Base-by-base conservation (phyloP, 805 yeast genomes). In the Scheffersomyces amazonensis region DNA sequence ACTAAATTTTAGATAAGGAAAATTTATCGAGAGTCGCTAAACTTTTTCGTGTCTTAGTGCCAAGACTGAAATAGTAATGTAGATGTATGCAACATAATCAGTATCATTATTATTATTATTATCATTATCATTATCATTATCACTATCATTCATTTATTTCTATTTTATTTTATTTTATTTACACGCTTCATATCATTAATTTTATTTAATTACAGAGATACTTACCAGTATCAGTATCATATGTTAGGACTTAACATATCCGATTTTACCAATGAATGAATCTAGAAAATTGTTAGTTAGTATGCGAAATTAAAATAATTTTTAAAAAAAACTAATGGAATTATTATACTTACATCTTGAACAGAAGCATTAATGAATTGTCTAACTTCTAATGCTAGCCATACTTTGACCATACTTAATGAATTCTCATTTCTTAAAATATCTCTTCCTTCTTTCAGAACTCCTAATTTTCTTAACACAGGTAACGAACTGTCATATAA, bases 361-460 rank as follows among this genome's bases (percentile, higher is more conserved):
- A 88, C 76, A 2, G 96, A 83, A 16, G 95, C 87, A 47, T 73
- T 80, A 58, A 91, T 81, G 52, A 90, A 80, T 58, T 86, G 93
- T 53, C 97, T 76, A 3, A 87, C 84, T 62, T 91, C 98, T 27
- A 91, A 66, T 0, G 95, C 90, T 36, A 87, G 53, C 97, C 97
- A 91, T 10, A 91, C 88, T 57, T 87, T 86, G 41, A 87, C 64
- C 96, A 91, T 87, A 16, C 86, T 80, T 20, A 86, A 44, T n/a
- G 81, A 73, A 46, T 81, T 81, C 31, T 74, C 75, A 56, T 74
- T 73, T 46, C 69, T 65, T 37, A 80, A 58, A 16, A 83, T 64
- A 42, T 78, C 71, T 47, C 78, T 67, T 4, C 85, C 83, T 44
- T 85, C 91, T 48, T 78, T 76, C 65, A 63, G 69, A 35, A 81